Base-by-base conservation (phyloP, 176 grass and related monocot genomes). In the Rhipidocladum racemiflorum region DNA sequence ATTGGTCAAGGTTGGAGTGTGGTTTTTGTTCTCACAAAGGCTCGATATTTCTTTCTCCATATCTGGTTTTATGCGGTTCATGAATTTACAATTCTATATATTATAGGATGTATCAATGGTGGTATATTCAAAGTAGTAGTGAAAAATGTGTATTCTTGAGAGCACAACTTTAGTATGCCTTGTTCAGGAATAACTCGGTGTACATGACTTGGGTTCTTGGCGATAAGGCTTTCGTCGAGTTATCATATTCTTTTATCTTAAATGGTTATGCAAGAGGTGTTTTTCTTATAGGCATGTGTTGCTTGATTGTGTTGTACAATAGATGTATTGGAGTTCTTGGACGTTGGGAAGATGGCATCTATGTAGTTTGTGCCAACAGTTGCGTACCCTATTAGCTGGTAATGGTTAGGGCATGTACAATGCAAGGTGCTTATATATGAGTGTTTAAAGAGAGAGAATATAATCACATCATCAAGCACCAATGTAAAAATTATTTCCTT, bases 131-230 rank as follows among this genome's bases (percentile, higher is more conserved):
- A 74, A 34, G 12, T 69, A 69, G 53, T 43, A 17, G 78, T 81
- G 3, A n/a, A 54, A 81, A 30, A 53, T 43, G 3, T 72, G 18
- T 43, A 51, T 27, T 71, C 62, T 40, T 9, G 16, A 55, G 40
- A 36, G 24, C 60, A 20, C 2, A 46, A 65, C 7, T 59, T 42
- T 4, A 72, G 6, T 62, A 50, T 34, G 55, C 44, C 63, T 69
- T 89, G 23, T 44, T 83, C 55, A 34, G 14, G 25, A 65, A 81
- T 65, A 81, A 54, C 36, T 76, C 4, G 16, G 29, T 85, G 29
- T 63, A 12, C 56, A 32, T 11, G 32, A 9, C 64, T 76, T 89
- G 78, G 42, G 8, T 57, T 86, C 9, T 18, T 86, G 28, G 18
- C 5, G 66, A 27, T 35, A 64, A 43, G 18, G 73, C 64, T 65